Conservation (phyloP, 164 flowering plant species). For the Nymphaea colorata region DNA sequence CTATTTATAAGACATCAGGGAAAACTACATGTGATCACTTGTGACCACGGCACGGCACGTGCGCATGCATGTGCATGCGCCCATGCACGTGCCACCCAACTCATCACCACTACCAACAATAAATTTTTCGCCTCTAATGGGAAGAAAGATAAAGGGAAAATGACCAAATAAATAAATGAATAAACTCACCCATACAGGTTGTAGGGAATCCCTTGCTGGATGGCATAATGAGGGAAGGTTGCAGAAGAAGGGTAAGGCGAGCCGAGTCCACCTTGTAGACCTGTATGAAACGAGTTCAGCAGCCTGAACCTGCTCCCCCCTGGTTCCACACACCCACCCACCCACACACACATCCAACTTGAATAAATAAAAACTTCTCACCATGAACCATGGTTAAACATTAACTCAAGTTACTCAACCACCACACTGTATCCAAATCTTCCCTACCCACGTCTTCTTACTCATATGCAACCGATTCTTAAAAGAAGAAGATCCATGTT, state of each 20-base stretch:
- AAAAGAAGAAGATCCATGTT: no score
- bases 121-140: not conserved
- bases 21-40: no score
- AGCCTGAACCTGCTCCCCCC: slow-evolving; percentile 44
- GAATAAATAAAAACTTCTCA: no score
- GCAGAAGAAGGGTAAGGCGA: slow-evolving; percentile 58
- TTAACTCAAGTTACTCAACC: no score
- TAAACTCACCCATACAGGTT: slow-evolving; percentile 56
- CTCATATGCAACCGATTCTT: no score
- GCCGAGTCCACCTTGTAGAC: slow-evolving; percentile 42
- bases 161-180: not conserved
- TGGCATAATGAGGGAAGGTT: slow-evolving; percentile 85
- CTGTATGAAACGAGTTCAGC: slow-evolving; percentile 39
- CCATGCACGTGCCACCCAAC: not conserved
- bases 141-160: no score
- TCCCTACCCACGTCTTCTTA: no score
- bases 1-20: no score
- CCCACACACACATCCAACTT: not conserved
- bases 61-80: not conserved
- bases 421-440: no score
- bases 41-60: not conserved
- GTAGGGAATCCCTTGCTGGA: slow-evolving; percentile 82
- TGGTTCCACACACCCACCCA: slow-evolving; percentile 8
- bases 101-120: not conserved
- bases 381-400: no score